A percentile compares a stretch with the other conserved stretches of the same genome.
These are phyloP conservation scores for Leccinum obscurum DNA, from an alignment of 768 basidiomycete genomes.

Conservation along the genomic window DNA sequence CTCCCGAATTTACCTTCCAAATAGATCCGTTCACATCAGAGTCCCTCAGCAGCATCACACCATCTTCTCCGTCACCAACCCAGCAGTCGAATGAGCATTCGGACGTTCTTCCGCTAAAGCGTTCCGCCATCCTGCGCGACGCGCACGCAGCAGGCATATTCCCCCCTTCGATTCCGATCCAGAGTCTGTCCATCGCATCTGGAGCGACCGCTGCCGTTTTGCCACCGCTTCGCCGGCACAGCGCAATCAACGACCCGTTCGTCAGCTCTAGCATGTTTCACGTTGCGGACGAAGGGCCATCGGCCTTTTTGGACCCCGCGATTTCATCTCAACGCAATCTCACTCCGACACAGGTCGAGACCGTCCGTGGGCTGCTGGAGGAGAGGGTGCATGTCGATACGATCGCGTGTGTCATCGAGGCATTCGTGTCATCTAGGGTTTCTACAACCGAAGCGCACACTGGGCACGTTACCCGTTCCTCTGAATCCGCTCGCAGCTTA, in stretches of 20 bases:
- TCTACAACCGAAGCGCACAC: too few relatives aligned
- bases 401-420: too few relatives aligned
- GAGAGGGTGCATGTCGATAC: too few relatives aligned
- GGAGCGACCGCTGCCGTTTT: not conserved
- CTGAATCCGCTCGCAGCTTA: too few relatives aligned
- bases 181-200: not conserved
- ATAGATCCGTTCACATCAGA: conserved; percentile 4
- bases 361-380: too few relatives aligned
- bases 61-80: not conserved
- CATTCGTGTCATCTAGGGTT: too few relatives aligned
- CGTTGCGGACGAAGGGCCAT: not conserved
- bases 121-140: conserved; percentile 14
- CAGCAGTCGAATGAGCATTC: not conserved
- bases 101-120: conserved; percentile 2
- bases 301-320: not conserved
- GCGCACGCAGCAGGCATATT: conserved; percentile 6
- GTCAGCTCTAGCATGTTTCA: not conserved
- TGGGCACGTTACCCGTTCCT: too few relatives aligned
- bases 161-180: not conserved
- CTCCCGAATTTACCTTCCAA: not conserved
- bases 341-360: too few relatives aligned
- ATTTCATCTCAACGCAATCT: not conserved
- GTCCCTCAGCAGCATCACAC: not conserved
- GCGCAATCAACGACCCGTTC: not conserved
- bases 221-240: conserved; percentile 5